Evolutionary conservation across 306 rosid genomes (phyloP).

Genomic region (Vigna hirtella): DNA sequence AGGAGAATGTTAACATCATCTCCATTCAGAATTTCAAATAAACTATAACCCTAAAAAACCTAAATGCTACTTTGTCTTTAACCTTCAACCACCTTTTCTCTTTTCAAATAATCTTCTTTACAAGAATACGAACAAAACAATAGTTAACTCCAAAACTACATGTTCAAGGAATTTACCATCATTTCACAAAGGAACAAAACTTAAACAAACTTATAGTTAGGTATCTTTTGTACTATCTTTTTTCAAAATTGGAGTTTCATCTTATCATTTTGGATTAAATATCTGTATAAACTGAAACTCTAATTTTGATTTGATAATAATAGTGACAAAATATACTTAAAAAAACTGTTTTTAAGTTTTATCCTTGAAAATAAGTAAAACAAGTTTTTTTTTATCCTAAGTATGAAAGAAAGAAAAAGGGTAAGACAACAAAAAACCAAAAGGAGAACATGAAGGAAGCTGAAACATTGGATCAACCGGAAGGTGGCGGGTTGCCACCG

Average conservation of each 20-base stretch:
- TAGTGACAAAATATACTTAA: background rate
- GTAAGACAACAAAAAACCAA: conserved; percentile 10
- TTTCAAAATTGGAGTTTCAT: background rate
- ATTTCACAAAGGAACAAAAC: background rate
- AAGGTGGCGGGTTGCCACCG: conserved; percentile 59
- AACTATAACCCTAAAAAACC: conserved; percentile 13
- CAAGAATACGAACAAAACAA: conserved; percentile 16
- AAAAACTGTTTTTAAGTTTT: background rate
- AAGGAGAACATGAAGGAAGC: background rate
- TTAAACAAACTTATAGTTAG: background rate
- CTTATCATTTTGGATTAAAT: background rate
- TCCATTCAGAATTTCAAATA: conserved; percentile 34
- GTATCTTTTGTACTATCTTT: background rate
- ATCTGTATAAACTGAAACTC: background rate
- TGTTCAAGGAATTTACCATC: conserved; percentile 1
- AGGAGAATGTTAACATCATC: conserved; percentile 41
- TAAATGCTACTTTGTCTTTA: conserved; percentile 43
- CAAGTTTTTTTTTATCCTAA: background rate
- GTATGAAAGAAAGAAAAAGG: conserved; percentile 1
- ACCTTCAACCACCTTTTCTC: conserved; percentile 5
- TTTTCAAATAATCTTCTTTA: conserved; percentile 15
- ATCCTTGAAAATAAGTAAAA: background rate
- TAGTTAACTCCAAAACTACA: conserved; percentile 1
- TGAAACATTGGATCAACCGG: conserved; percentile 53
- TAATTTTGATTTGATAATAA: conserved; percentile 7